A percentile compares a stretch with the other conserved stretches of the same genome.
These are phyloP conservation scores for Aspergillus bridgeri DNA, from an alignment of 495 filamentous ascomycete genomes.

Conservation along the genomic window DNA sequence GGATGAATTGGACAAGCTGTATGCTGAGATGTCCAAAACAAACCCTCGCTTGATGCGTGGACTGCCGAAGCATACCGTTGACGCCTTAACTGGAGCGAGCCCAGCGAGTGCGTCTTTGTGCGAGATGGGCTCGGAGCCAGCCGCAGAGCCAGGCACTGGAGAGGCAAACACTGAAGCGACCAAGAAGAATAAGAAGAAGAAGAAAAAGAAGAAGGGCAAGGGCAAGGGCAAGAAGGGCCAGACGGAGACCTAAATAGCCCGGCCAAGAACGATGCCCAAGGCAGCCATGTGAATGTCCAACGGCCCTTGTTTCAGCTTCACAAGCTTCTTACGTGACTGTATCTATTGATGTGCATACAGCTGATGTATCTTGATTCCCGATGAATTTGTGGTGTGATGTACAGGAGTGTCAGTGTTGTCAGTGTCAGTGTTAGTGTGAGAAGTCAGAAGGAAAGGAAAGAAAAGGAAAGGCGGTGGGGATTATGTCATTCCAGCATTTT, in stretches of 20 bases:
- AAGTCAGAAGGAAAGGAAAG: neutral
- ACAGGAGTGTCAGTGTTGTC: neutral
- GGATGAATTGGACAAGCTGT: too few species aligned
- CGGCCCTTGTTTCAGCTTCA: too few species aligned
- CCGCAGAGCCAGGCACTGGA: neutral
- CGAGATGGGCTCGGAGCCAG: neutral
- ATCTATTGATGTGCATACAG: too few species aligned
- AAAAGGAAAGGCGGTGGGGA: neutral
- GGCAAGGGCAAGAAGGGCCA: slow-evolving; percentile 5
- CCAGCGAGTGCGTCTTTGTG: too few species aligned
- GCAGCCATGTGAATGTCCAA: too few species aligned
- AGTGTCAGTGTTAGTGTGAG: too few species aligned
- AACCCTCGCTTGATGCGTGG: too few species aligned
- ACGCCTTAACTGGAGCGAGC: too few species aligned
- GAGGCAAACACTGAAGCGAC: neutral
- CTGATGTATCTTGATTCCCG: too few species aligned
- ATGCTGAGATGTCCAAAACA: too few species aligned
- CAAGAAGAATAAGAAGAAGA: slow-evolving; percentile 5
- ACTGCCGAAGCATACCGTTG: too few species aligned
- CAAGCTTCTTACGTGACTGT: too few species aligned
- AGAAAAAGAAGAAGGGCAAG: slow-evolving; percentile 1
- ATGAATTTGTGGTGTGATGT: neutral
- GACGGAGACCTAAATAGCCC: neutral
- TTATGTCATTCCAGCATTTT: slow-evolving; percentile 10
- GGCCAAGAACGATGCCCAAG: neutral